Evolutionary conservation across 2,329 filamentous ascomycete species (phyloP).

Genomic region (Ceratocystis cubensis): DNA sequence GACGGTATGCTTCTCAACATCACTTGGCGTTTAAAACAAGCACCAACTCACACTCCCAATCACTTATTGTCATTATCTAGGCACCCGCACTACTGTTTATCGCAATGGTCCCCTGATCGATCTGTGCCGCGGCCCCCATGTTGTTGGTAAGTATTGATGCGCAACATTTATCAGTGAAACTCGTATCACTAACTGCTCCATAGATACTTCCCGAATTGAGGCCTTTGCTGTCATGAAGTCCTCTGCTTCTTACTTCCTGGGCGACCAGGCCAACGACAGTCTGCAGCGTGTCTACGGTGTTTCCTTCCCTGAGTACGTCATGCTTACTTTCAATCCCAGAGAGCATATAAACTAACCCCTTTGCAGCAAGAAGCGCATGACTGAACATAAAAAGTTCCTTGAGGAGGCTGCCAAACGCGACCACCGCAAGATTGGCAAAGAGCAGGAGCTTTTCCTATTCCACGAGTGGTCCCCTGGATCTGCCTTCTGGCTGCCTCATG

Average conservation of each 20-base stretch:
- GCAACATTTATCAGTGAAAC: not conserved
- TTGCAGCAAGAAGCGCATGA: slow-evolving; percentile 67
- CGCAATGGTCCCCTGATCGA: slow-evolving; percentile 88
- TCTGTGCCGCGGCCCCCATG: slow-evolving; percentile 87
- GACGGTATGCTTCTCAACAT: slow-evolving; percentile 49
- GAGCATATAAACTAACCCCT: slow-evolving; percentile 12
- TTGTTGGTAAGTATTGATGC: slow-evolving; percentile 41
- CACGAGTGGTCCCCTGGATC: slow-evolving; percentile 87
- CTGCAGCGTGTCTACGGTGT: slow-evolving; percentile 94
- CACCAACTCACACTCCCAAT: not conserved
- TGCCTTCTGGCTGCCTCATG: slow-evolving; percentile 83
- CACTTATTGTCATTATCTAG: not conserved
- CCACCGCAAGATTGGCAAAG: slow-evolving; percentile 82
- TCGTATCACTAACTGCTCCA: not conserved
- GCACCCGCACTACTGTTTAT: slow-evolving; percentile 75
- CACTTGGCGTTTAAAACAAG: not conserved
- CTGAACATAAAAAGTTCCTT: slow-evolving; percentile 85
- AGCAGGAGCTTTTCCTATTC: slow-evolving; percentile 97
- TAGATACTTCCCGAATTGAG: slow-evolving; percentile 78
- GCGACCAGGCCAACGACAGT: slow-evolving; percentile 85
- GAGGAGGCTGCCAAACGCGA: slow-evolving; percentile 98
- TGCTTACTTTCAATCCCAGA: not conserved
- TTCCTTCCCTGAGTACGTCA: slow-evolving; percentile 47
- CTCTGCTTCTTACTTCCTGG: slow-evolving; percentile 58
- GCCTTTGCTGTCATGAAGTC: slow-evolving; percentile 85